Evolutionary conservation across 257 asterid species (phyloP).

Genomic region (Solanum ossicruentum): DNA sequence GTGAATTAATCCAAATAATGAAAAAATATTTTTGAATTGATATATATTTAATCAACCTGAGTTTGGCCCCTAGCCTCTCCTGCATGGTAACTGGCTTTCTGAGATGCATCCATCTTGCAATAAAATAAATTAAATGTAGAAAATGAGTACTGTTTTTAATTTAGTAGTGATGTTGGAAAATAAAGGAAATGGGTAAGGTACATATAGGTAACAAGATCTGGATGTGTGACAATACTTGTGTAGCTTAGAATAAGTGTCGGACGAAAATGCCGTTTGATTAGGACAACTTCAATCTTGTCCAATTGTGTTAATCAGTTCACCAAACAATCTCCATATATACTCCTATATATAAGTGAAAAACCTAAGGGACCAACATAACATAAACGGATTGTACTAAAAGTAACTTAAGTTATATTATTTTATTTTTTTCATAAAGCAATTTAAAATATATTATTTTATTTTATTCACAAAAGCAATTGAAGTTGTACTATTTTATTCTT

Average conservation of each 20-base stretch:
- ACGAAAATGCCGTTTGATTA: neutral
- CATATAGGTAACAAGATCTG: neutral
- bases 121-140: neutral
- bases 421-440: no score
- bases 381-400: no score
- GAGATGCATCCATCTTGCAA: neutral
- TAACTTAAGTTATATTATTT: no score
- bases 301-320: no score
- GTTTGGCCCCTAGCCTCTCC: slow-evolving; percentile 13
- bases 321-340: no score
- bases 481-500: no score
- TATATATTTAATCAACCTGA: neutral
- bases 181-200: neutral
- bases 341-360: no score
- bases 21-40: neutral
- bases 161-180: neutral
- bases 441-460: no score
- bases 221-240: neutral
- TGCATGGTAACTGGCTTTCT: slow-evolving; percentile 9
- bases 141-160: neutral
- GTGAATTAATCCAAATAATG: neutral
- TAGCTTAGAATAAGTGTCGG: neutral
- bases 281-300: neutral
- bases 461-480: no score
- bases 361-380: no score